Percentiles rank a stretch among this genome's conserved stretches.
Conservation (phyloP, 139 green algal species). For the Chlamydomonas sp. region DNA sequence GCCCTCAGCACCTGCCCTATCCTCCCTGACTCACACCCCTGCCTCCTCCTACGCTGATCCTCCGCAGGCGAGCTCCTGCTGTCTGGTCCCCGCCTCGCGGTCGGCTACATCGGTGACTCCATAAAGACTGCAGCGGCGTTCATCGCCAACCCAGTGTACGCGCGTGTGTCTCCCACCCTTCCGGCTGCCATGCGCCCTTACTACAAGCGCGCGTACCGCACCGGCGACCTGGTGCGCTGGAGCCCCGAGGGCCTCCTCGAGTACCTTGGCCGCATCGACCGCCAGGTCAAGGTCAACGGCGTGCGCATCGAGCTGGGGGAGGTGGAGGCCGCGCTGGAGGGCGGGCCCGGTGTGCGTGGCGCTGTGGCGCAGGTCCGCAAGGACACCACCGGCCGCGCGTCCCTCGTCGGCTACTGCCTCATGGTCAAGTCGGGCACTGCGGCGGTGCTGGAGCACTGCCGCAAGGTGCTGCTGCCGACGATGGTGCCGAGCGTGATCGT, state of each 20-base stretch:
- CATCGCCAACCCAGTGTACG: not conserved
- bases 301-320: slow-evolving; percentile 56
- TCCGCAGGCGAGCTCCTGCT: slow-evolving; percentile 55
- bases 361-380: too few relatives aligned
- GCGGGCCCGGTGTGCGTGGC: not conserved
- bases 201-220: slow-evolving; percentile 37
- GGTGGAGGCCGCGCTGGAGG: slow-evolving; percentile 26
- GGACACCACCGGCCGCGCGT: too few relatives aligned
- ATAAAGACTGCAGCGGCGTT: not conserved
- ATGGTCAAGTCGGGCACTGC: too few relatives aligned
- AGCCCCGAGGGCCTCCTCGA: slow-evolving; percentile 24
- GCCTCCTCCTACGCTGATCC: too few relatives aligned
- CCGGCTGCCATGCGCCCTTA: not conserved
- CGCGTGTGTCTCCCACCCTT: not conserved
- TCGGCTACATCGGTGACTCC: not conserved
- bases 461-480: too few relatives aligned
- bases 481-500: too few relatives aligned
- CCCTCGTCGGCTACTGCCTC: too few relatives aligned
- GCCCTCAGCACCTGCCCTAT: too few relatives aligned
- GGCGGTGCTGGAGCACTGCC: too few relatives aligned
- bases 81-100: slow-evolving; percentile 14
- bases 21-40: too few relatives aligned
- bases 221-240: slow-evolving; percentile 40
- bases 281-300: slow-evolving; percentile 48
- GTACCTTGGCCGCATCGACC: slow-evolving; percentile 38